A percentile compares a stretch with the other conserved stretches of the same genome.
Evolutionary conservation across 495 filamentous ascomycete genomes (phyloP).

Genomic region (Aspergillus steynii): DNA sequence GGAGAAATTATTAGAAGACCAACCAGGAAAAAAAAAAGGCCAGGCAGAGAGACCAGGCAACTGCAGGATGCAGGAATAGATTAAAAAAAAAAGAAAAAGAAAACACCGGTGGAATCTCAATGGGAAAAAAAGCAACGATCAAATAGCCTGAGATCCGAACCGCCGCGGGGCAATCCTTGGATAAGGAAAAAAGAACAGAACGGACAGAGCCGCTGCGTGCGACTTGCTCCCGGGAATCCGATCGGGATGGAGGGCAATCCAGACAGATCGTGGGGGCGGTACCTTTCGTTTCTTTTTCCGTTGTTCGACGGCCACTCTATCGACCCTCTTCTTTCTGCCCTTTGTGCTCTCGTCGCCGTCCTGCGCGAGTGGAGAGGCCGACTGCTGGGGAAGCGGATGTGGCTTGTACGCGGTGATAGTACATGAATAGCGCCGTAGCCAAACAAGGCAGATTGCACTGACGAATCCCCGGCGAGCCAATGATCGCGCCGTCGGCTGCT

Average conservation of each 20-base stretch:
- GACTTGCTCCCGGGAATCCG: not conserved
- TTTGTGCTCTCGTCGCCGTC: constrained; percentile 5
- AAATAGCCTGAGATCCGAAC: constrained; percentile 5
- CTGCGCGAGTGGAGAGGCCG: constrained; percentile 13
- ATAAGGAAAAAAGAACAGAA: not conserved
- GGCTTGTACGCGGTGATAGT: constrained; percentile 12
- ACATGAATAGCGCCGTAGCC: constrained; percentile 6
- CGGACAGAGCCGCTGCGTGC: constrained; percentile 22
- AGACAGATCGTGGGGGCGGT: not conserved
- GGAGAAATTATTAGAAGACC: constrained; percentile 2
- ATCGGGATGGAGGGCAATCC: not conserved
- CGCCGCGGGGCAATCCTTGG: constrained; percentile 21
- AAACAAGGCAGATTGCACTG: constrained; percentile 9
- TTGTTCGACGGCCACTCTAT: not conserved
- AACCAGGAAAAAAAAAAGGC: not conserved
- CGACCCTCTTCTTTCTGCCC: not conserved
- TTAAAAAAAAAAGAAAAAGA: constrained; percentile 8
- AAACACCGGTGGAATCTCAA: not conserved
- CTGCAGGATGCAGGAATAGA: too few species aligned
- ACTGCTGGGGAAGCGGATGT: constrained; percentile 9
- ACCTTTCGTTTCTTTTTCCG: not conserved
- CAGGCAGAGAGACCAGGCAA: not conserved
- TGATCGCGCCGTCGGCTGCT: not conserved
- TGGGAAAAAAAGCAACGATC: not conserved
- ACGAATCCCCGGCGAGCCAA: constrained; percentile 7